Conservation (phyloP, 2,329 filamentous ascomycete species). For the Tolypocladium paradoxum region DNA sequence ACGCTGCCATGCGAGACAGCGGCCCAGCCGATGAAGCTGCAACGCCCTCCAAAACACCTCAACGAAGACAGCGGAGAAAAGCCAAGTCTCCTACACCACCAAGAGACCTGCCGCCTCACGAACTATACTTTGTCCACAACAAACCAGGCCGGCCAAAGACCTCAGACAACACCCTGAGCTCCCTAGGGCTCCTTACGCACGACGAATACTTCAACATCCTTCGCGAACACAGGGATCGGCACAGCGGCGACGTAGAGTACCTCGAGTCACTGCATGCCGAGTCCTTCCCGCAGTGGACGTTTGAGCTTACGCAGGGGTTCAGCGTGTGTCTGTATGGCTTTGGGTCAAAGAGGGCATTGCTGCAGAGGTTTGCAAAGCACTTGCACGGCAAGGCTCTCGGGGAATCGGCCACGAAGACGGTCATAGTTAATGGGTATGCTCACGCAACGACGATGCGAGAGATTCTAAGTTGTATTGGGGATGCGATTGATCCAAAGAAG, state of each 20-base stretch:
- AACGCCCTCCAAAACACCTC: slow-evolving; percentile 32
- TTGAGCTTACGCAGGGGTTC: slow-evolving; percentile 80
- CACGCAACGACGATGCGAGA: slow-evolving; percentile 56
- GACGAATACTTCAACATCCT: slow-evolving; percentile 76
- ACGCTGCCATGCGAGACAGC: slow-evolving; percentile 12
- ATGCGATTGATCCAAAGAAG: slow-evolving; percentile 43
- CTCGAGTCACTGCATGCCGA: slow-evolving; percentile 66
- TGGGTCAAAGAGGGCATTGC: slow-evolving; percentile 72
- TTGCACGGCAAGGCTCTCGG: slow-evolving; percentile 31
- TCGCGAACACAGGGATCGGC: slow-evolving; percentile 54
- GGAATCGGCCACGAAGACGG: slow-evolving; percentile 39
- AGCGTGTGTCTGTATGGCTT: slow-evolving; percentile 87
- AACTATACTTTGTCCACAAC: slow-evolving; percentile 90
- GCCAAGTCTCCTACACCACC: slow-evolving; percentile 66
- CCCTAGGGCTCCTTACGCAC: slow-evolving; percentile 69
- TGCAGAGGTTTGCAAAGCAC: slow-evolving; percentile 65
- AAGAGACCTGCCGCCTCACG: slow-evolving; percentile 71
- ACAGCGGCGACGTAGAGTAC: slow-evolving; percentile 58
- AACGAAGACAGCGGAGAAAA: slow-evolving; percentile 14
- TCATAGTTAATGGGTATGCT: slow-evolving; percentile 80
- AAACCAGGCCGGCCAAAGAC: slow-evolving; percentile 72
- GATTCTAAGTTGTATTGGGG: slow-evolving; percentile 57
- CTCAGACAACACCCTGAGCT: slow-evolving; percentile 72
- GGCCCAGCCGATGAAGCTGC: slow-evolving; percentile 20
- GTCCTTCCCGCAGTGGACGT: slow-evolving; percentile 84